Conservation (phyloP, 2,329 filamentous ascomycete species). For the Aspergillus phoenicis region DNA sequence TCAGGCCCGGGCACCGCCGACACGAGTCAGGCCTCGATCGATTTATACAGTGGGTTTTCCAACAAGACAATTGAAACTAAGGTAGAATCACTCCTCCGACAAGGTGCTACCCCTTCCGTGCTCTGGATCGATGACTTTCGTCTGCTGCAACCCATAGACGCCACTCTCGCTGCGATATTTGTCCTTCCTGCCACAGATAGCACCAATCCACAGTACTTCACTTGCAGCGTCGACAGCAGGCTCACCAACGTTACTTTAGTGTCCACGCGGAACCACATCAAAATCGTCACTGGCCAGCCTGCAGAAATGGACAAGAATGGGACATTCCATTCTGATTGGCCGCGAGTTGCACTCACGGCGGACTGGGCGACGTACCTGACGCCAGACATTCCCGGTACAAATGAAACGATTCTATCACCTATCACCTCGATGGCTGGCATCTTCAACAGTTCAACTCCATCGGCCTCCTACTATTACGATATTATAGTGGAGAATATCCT, state of each 20-base stretch:
- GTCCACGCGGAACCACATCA: neutral
- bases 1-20: neutral
- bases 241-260: neutral
- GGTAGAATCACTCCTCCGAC: neutral
- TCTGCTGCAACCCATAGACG: neutral
- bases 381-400: neutral
- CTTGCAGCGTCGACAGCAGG: neutral
- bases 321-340: neutral
- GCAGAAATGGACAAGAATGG: neutral
- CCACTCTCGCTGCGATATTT: neutral
- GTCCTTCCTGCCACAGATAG: neutral
- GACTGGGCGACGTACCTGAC: neutral
- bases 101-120: neutral
- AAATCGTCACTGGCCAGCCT: neutral
- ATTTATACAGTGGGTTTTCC: neutral
- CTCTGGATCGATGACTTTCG: neutral
- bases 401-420: neutral
- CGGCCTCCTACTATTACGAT: neutral
- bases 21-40: neutral
- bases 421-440: neutral
- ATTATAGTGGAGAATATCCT: neutral
- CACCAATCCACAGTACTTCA: neutral
- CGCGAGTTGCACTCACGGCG: neutral
- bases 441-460: neutral
- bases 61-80: neutral